phyloP scores from a whole-genome alignment of 2,329 filamentous ascomycete species.

The Talaromyces sp. region DNA sequence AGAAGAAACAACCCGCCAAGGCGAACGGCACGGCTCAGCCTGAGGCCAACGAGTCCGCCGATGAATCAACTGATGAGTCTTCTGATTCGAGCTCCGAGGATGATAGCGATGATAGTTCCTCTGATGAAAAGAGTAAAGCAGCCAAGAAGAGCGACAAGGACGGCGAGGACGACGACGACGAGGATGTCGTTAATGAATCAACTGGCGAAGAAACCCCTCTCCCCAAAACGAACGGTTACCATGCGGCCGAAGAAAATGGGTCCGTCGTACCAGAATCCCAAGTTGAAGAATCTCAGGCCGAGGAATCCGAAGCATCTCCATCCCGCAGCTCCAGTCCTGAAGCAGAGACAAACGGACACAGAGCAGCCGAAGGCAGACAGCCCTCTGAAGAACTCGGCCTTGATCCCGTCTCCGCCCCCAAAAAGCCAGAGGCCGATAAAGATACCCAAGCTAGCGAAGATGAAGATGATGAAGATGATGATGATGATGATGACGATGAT shows the following conservation, averaged over 20 bases:
- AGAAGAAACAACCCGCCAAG: not conserved
- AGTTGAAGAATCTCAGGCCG: not conserved
- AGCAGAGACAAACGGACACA: not conserved
- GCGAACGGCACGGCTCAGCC: not conserved
- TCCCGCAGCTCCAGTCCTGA: not conserved
- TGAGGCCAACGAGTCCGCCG: not conserved
- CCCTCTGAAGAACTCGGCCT: not conserved
- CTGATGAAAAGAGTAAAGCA: not conserved
- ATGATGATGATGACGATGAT: not conserved
- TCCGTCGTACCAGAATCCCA: conserved; percentile 4
- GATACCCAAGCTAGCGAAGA: not conserved
- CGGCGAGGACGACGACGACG: not conserved
- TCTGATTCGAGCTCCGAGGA: conserved; percentile 5
- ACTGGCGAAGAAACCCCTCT: not conserved
- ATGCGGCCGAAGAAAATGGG: not conserved
- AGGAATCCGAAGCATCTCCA: not conserved
- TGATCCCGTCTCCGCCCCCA: not conserved
- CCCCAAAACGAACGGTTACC: not conserved
- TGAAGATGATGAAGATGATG: not conserved
- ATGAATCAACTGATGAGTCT: not conserved
- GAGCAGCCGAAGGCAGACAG: not conserved
- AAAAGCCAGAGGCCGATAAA: not conserved
- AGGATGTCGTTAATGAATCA: not conserved
- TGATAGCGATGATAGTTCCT: not conserved
- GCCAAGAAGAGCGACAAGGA: not conserved